A percentile compares a stretch with the other conserved stretches of the same genome.
Evolutionary conservation across 345 rosid species (phyloP).

Genomic region (Lepidium africanum): DNA sequence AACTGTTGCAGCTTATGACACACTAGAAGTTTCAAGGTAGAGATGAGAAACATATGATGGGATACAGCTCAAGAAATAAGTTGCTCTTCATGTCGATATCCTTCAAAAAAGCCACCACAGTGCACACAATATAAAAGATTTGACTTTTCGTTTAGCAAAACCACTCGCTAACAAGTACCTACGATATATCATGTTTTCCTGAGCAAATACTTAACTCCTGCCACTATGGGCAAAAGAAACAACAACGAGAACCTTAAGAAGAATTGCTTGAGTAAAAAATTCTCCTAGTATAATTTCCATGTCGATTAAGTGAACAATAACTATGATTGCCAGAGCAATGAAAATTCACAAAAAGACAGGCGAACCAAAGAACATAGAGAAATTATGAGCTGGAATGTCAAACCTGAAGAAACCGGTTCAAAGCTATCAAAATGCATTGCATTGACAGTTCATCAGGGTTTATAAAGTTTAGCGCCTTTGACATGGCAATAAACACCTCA

Average conservation of each 20-base stretch:
- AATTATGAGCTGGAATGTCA: not conserved
- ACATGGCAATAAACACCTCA: constrained; percentile 97
- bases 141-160: not conserved
- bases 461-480: constrained; percentile 90
- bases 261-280: not conserved
- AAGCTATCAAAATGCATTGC: constrained; percentile 90
- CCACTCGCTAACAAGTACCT: not conserved
- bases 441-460: constrained; percentile 93
- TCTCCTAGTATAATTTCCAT: not conserved
- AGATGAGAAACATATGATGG: not conserved
- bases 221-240: not conserved
- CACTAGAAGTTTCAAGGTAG: not conserved
- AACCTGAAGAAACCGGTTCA: constrained; percentile 96
- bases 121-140: not conserved
- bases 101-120: not conserved
- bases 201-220: not conserved
- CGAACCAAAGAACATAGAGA: not conserved
- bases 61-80: not conserved
- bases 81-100: not conserved
- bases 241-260: not conserved
- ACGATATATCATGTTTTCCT: not conserved
- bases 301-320: not conserved
- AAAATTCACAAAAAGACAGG: not conserved
- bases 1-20: not conserved
- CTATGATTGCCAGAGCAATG: not conserved